Conservation (phyloP, 2,329 filamentous ascomycete genomes). For the Alternaria gansuensis region DNA sequence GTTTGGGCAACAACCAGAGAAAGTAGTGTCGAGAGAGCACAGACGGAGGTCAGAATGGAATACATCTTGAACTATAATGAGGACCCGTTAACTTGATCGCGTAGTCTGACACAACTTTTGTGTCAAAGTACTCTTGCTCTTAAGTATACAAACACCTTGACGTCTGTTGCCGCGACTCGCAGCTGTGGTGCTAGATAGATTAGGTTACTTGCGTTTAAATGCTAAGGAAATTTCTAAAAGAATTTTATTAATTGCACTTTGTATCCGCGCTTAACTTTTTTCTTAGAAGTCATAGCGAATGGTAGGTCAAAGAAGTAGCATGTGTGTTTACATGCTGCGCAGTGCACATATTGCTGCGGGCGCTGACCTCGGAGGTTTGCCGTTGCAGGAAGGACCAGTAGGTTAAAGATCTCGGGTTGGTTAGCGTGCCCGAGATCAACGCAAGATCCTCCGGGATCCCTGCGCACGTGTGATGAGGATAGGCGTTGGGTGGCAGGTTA, state of each 20-base stretch:
- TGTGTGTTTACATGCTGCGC: constrained; percentile 21
- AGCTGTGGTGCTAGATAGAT: constrained; percentile 8
- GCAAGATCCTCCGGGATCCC: constrained; percentile 21
- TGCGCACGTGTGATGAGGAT: constrained; percentile 24
- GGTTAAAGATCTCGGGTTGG: constrained; percentile 9
- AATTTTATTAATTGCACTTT: too few species aligned
- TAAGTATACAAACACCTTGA: constrained; percentile 16
- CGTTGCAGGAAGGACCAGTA: constrained; percentile 25
- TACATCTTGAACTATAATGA: constrained; percentile 23
- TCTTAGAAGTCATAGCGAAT: constrained; percentile 21
- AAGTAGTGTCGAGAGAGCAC: constrained; percentile 21
- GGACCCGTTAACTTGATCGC: constrained; percentile 5
- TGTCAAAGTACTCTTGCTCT: constrained; percentile 8
- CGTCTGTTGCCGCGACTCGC: background rate
- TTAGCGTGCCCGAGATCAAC: constrained; percentile 24
- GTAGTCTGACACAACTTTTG: background rate
- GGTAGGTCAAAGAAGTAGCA: constrained; percentile 16
- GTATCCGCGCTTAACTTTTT: too few species aligned
- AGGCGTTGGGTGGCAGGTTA: constrained; percentile 13
- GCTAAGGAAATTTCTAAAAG: too few species aligned
- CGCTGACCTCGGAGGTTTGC: constrained; percentile 20
- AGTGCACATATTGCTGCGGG: constrained; percentile 23
- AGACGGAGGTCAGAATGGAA: constrained; percentile 12
- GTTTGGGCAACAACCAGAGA: constrained; percentile 32
- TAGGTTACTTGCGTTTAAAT: too few species aligned